These are phyloP conservation scores for Chlorella sp. DNA, from an alignment of 139 green algal genomes.

Conservation along the genomic window DNA sequence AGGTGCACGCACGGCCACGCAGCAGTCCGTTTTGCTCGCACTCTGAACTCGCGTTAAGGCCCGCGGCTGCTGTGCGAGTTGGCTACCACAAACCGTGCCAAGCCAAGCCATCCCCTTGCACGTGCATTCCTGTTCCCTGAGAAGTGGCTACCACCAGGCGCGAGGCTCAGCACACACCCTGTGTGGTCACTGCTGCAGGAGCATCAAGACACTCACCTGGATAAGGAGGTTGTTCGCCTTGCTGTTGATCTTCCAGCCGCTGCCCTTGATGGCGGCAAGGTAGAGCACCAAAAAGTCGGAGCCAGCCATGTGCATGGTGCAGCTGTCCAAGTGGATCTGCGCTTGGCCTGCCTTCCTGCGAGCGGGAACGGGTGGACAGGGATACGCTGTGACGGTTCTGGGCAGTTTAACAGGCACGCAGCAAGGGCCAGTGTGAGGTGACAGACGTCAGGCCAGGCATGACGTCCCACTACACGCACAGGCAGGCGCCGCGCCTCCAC, in stretches of 20 bases:
- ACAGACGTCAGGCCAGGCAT: neutral
- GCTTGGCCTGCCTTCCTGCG: neutral
- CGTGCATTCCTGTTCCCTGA: too few relatives aligned
- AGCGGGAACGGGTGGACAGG: too few relatives aligned
- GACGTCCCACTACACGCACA: neutral
- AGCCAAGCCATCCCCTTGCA: too few relatives aligned
- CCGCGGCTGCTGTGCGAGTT: too few relatives aligned
- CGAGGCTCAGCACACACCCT: too few relatives aligned
- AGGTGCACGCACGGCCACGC: too few relatives aligned
- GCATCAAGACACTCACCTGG: neutral
- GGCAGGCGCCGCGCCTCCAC: neutral
- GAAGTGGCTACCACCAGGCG: too few relatives aligned
- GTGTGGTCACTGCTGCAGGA: too few relatives aligned
- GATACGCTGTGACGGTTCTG: neutral
- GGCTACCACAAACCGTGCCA: too few relatives aligned
- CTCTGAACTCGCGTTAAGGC: too few relatives aligned
- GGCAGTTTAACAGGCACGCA: neutral
- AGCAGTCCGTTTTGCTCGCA: too few relatives aligned
- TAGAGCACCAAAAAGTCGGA: constrained; percentile 5
- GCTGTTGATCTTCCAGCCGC: neutral
- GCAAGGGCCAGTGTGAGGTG: neutral
- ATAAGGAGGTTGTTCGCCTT: neutral
- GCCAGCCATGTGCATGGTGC: neutral
- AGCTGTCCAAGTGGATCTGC: neutral
- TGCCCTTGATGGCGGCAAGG: constrained; percentile 3